Evolutionary conservation across 2,329 filamentous ascomycete genomes (phyloP).

Genomic region (Dactylonectria estremocensis): DNA sequence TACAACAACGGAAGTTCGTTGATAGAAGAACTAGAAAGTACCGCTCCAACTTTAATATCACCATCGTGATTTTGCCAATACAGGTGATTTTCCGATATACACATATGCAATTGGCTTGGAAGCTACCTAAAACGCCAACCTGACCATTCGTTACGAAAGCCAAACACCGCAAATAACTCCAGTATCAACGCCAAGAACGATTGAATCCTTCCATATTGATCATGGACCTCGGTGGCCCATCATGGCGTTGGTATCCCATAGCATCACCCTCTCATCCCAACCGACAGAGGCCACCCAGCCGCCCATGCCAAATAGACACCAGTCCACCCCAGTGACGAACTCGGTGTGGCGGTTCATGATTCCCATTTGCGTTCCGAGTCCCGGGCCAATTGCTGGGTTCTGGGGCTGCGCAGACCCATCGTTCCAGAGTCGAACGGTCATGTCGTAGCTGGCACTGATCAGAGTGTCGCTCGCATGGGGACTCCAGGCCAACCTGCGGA

Average conservation of each 20-base stretch:
- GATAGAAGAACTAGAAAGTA: not conserved
- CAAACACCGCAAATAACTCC: conserved; percentile 23
- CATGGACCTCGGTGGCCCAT: conserved; percentile 50
- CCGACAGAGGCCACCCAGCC: conserved; percentile 96
- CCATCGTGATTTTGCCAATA: not conserved
- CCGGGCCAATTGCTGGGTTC: conserved; percentile 54
- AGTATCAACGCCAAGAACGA: conserved; percentile 38
- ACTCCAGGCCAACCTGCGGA: conserved; percentile 89
- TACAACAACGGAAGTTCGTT: not conserved
- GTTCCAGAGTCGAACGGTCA: conserved; percentile 96
- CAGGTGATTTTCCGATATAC: not conserved
- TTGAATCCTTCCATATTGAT: conserved; percentile 5
- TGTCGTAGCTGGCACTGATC: conserved; percentile 94
- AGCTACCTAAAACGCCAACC: conserved; percentile 20
- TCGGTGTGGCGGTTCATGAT: conserved; percentile 95
- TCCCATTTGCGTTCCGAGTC: conserved; percentile 80
- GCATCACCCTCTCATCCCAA: conserved; percentile 92
- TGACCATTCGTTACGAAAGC: conserved; percentile 6
- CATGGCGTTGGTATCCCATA: conserved; percentile 86
- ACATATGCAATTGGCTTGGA: not conserved
- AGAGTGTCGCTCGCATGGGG: conserved; percentile 93
- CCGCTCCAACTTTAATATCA: not conserved
- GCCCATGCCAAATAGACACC: conserved; percentile 95
- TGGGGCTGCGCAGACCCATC: conserved; percentile 71
- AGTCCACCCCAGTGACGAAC: conserved; percentile 96